These are phyloP conservation scores for Thelonectria olida DNA, from an alignment of 2,329 filamentous ascomycete genomes.

Conservation along the genomic window DNA sequence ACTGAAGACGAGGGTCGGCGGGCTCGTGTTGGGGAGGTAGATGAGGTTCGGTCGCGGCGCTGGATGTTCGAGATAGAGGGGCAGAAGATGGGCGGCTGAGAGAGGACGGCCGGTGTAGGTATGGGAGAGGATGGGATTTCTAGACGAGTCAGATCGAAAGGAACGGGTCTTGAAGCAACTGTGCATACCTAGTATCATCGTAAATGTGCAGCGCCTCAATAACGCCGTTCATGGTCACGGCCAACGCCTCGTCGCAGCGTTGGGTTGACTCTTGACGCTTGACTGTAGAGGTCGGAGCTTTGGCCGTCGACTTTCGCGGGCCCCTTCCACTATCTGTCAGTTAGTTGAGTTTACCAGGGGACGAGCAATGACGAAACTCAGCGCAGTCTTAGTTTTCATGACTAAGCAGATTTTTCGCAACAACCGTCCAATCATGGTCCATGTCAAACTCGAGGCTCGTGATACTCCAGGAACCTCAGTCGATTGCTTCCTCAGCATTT, in stretches of 20 bases:
- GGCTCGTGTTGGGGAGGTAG: conserved; percentile 83
- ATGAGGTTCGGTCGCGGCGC: conserved; percentile 85
- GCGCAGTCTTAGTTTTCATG: conserved; percentile 22
- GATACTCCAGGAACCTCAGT: conserved; percentile 18
- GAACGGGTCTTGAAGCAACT: background rate
- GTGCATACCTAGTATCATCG: conserved; percentile 85
- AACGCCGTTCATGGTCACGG: conserved; percentile 77
- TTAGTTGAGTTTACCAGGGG: background rate
- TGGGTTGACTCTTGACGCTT: conserved; percentile 32
- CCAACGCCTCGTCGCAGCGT: conserved; percentile 40
- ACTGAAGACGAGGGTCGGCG: conserved; percentile 89
- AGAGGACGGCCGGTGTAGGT: conserved; percentile 86
- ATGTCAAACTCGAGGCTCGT: conserved; percentile 24
- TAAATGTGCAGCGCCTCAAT: conserved; percentile 97
- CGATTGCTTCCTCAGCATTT: conserved; percentile 6
- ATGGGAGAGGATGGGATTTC: conserved; percentile 87
- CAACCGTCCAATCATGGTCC: conserved; percentile 32
- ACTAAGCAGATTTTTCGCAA: conserved; percentile 34
- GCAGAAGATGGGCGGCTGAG: conserved; percentile 77
- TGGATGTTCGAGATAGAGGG: conserved; percentile 86
- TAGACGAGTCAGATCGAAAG: conserved; percentile 50
- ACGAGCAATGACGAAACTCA: conserved; percentile 44
- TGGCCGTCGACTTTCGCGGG: conserved; percentile 20
- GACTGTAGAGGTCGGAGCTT: no score
- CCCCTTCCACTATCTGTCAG: conserved; percentile 6